A percentile compares a stretch with the other conserved stretches of the same genome.
Conservation (phyloP, 2,329 filamentous ascomycete species). For the Colletotrichum sp. region DNA sequence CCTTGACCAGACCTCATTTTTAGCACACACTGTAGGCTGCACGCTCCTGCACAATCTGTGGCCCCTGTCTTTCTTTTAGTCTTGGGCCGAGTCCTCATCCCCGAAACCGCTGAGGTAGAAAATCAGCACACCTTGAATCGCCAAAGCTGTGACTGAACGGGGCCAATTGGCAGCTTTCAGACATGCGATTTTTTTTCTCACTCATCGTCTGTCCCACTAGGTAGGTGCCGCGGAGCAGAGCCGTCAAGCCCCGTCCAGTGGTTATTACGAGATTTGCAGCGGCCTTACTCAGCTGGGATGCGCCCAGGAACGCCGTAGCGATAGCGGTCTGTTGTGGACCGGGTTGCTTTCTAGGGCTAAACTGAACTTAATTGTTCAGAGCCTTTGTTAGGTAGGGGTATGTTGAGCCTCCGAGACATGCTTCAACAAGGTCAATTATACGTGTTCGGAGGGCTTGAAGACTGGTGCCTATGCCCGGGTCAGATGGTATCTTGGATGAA, state of each 20-base stretch:
- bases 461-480: not conserved
- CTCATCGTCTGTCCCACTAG: not conserved
- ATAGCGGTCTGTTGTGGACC: not conserved
- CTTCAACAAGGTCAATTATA: not conserved
- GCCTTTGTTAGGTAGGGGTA: not conserved
- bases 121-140: not conserved
- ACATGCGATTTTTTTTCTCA: not conserved
- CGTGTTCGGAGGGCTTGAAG: not conserved
- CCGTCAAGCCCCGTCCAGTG: not conserved
- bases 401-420: not conserved
- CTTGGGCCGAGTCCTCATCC: not conserved
- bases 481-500: not conserved
- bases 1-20: not conserved
- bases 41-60: not conserved
- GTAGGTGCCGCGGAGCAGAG: not conserved
- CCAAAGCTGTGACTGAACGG: not conserved
- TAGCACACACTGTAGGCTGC: not conserved
- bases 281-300: conserved; percentile 10
- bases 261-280: conserved; percentile 20
- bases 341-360: not conserved
- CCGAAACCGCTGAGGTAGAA: not conserved
- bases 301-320: not conserved
- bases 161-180: not conserved
- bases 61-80: not conserved
- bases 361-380: not conserved